These are phyloP conservation scores for Corylus heterophylla DNA, from an alignment of 306 rosid genomes.

Conservation along the genomic window DNA sequence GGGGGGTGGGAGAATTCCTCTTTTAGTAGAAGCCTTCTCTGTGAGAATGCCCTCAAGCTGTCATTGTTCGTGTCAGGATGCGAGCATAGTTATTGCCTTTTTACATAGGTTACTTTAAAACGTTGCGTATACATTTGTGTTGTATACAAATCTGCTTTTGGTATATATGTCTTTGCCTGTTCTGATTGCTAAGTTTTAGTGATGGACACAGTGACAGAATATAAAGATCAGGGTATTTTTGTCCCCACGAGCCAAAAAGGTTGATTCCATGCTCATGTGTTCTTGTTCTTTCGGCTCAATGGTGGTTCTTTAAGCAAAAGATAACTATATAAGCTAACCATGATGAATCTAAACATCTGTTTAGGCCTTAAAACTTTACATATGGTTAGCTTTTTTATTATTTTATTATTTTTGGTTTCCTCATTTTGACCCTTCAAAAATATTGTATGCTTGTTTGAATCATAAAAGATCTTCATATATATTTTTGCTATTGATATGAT, in stretches of 20 bases:
- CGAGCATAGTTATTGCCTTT: slow-evolving; percentile 11
- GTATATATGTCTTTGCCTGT: slow-evolving; percentile 11
- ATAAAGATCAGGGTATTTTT: slow-evolving; percentile 51
- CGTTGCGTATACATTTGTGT: slow-evolving; percentile 23
- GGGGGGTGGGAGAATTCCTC: slow-evolving; percentile 49
- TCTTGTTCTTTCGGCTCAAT: slow-evolving; percentile 44
- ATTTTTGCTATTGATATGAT: not conserved
- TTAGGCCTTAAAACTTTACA: slow-evolving; percentile 22
- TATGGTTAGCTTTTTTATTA: not conserved
- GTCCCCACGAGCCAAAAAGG: slow-evolving; percentile 43
- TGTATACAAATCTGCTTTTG: slow-evolving; percentile 14
- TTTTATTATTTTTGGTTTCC: slow-evolving; percentile 5
- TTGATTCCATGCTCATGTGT: slow-evolving; percentile 67
- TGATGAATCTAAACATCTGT: slow-evolving; percentile 27
- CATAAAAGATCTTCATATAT: not conserved
- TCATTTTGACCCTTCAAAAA: not conserved
- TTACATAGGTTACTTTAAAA: slow-evolving; percentile 11
- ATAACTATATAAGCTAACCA: slow-evolving; percentile 26
- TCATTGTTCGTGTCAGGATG: slow-evolving; percentile 18
- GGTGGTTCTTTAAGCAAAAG: slow-evolving; percentile 13
- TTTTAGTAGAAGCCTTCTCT: slow-evolving; percentile 64
- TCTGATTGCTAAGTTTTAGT: slow-evolving; percentile 32
- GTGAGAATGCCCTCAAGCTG: slow-evolving; percentile 37
- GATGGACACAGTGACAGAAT: slow-evolving; percentile 27
- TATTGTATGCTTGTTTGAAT: not conserved